Evolutionary conservation across 192 early-diverging fungal species (phyloP).

Genomic region (Rhizophagus clarus): DNA sequence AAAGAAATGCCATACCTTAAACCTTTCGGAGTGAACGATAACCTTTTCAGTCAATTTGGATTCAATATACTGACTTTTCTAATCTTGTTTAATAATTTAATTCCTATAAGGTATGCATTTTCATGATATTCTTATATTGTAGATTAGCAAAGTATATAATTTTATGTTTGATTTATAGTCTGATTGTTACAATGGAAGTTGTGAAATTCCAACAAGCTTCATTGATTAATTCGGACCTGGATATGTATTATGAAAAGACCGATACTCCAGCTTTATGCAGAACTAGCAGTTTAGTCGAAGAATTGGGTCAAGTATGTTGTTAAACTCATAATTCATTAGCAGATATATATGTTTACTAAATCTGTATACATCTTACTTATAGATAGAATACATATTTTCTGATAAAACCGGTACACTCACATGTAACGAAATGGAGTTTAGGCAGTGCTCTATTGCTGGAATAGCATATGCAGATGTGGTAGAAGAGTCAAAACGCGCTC

Average conservation of each 20-base stretch:
- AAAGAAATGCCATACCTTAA: slow-evolving; percentile 51
- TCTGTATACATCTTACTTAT: background rate
- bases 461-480: slow-evolving; percentile 87
- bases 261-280: slow-evolving; percentile 92
- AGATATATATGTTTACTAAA: background rate
- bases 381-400: slow-evolving; percentile 97
- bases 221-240: slow-evolving; percentile 90
- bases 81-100: slow-evolving; percentile 99
- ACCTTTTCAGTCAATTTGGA: slow-evolving; percentile 63
- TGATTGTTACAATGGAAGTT: slow-evolving; percentile 98
- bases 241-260: slow-evolving; percentile 93
- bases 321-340: background rate
- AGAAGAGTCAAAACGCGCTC: slow-evolving; percentile 87
- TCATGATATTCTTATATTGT: background rate
- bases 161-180: slow-evolving; percentile 56
- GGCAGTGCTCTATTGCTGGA: slow-evolving; percentile 89
- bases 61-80: slow-evolving; percentile 95
- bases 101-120: slow-evolving; percentile 80
- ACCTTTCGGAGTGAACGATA: background rate
- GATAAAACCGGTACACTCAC: slow-evolving; percentile 94
- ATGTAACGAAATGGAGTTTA: slow-evolving; percentile 89
- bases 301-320: slow-evolving; percentile 74
- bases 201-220: slow-evolving; percentile 91
- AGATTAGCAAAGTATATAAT: no score
- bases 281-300: slow-evolving; percentile 93